A percentile compares a stretch with the other conserved stretches of the same genome.
These are phyloP conservation scores for Adansonia gregorii DNA, from an alignment of 441 rosid species.

Conservation along the genomic window DNA sequence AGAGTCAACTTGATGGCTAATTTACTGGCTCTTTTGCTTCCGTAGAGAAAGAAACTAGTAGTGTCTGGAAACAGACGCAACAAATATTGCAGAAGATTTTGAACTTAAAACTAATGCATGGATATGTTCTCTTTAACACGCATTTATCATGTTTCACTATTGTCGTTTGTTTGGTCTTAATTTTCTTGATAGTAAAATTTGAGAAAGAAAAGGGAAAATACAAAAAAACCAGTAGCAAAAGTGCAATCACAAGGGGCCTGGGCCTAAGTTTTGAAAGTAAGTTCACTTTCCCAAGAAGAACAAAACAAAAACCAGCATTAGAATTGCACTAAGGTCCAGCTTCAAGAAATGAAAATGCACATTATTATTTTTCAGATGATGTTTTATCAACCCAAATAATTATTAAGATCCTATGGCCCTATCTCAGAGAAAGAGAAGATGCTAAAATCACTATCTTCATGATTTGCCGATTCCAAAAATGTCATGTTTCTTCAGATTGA, in stretches of 20 bases:
- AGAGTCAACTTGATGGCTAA: neutral
- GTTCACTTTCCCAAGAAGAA: conserved; percentile 1
- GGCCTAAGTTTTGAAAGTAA: neutral
- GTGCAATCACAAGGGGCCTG: neutral
- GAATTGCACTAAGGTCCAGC: conserved; percentile 8
- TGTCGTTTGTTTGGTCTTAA: neutral
- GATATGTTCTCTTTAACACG: conserved; percentile 1
- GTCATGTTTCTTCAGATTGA: conserved; percentile 2
- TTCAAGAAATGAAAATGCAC: conserved; percentile 10
- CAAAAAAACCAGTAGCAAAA: neutral
- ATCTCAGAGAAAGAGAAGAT: neutral
- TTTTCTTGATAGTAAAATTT: conserved; percentile 10
- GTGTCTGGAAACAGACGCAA: neutral
- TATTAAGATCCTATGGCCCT: neutral
- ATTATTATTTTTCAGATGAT: neutral
- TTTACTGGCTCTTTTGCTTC: conserved; percentile 6
- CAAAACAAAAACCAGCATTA: neutral
- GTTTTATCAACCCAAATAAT: neutral
- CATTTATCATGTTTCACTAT: neutral
- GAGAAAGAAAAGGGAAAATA: conserved; percentile 8
- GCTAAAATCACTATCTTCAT: conserved; percentile 15
- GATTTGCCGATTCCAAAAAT: neutral
- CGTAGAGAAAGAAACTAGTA: neutral
- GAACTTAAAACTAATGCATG: neutral
- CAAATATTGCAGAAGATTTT: conserved; percentile 2